Evolutionary conservation across 768 basidiomycete species (phyloP).

Genomic region (Russula vinacea): DNA sequence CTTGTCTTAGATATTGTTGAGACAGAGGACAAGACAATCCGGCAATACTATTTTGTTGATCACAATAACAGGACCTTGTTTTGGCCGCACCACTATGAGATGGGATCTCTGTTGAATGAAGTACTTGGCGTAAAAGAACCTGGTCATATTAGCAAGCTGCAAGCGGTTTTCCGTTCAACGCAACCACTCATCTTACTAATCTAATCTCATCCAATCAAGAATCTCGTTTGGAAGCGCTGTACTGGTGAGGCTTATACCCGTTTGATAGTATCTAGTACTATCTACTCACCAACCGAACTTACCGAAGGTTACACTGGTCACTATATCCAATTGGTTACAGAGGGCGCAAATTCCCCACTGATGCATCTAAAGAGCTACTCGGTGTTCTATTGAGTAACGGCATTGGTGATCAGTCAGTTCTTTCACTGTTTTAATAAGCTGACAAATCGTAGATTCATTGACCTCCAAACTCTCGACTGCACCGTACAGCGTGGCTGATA

Average conservation of each 20-base stretch:
- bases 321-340: conserved; percentile 15
- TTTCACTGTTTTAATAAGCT: not conserved
- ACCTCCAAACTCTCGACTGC: conserved; percentile 18
- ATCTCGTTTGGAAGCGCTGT: conserved; percentile 13
- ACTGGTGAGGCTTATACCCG: conserved; percentile 14
- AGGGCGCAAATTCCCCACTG: not conserved
- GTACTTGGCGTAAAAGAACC: not conserved
- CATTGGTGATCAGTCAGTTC: conserved; percentile 2
- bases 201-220: not conserved
- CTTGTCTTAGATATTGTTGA: conserved; percentile 14
- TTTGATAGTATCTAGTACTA: too few species aligned
- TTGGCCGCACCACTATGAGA: conserved; percentile 6
- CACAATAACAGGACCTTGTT: conserved; percentile 10
- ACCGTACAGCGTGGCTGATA: conserved; percentile 11
- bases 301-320: conserved; percentile 24
- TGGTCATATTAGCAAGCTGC: conserved; percentile 21
- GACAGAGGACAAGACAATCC: not conserved
- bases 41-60: conserved; percentile 22
- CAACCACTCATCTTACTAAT: not conserved
- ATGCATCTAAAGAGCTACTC: conserved; percentile 4
- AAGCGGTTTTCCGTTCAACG: conserved; percentile 2
- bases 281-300: too few species aligned
- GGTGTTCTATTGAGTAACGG: conserved; percentile 9
- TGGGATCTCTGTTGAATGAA: not conserved
- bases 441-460: conserved; percentile 10